Percentiles rank a stretch among this genome's conserved stretches.
Conservation (phyloP, 805 yeast genomes). For the Candida gorgasii region DNA sequence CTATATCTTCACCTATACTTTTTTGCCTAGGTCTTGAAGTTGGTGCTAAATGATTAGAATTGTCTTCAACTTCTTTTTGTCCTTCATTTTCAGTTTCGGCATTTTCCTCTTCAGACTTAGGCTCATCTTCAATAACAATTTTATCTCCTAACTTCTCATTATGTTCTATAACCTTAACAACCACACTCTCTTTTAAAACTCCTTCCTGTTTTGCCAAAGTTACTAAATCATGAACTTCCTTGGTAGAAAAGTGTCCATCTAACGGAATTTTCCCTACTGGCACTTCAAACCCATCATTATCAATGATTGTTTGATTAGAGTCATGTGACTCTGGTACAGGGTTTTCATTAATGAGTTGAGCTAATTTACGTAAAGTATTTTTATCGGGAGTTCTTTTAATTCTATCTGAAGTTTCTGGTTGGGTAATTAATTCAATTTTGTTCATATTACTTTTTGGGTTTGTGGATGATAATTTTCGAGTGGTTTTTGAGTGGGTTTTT, state of each 20-base stretch:
- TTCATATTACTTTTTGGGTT: constrained; percentile 8
- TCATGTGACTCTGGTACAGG: constrained; percentile 8
- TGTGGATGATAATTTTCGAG: background rate
- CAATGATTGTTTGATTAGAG: constrained; percentile 15
- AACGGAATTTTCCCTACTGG: constrained; percentile 41
- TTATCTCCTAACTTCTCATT: constrained; percentile 30
- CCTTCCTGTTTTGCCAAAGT: constrained; percentile 33
- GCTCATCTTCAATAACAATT: constrained; percentile 25
- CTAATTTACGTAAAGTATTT: constrained; percentile 26
- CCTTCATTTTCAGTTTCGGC: constrained; percentile 3
- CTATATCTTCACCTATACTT: constrained; percentile 9
- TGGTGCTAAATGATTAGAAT: constrained; percentile 1
- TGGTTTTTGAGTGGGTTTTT: no score
- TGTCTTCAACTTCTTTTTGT: constrained; percentile 7
- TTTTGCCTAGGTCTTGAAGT: constrained; percentile 5
- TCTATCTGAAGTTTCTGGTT: constrained; percentile 18
- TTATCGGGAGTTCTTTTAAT: constrained; percentile 10
- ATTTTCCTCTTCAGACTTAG: constrained; percentile 10
- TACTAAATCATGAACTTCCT: constrained; percentile 32
- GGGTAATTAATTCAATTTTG: constrained; percentile 29
- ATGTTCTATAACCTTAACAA: constrained; percentile 24
- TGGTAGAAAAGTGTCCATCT: constrained; percentile 42
- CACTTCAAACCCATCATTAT: constrained; percentile 37
- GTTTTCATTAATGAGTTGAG: constrained; percentile 23
- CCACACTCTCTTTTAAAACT: constrained; percentile 24